These are phyloP conservation scores for Colletotrichum shisoi DNA, from an alignment of 2,329 filamentous ascomycete genomes.

Conservation along the genomic window DNA sequence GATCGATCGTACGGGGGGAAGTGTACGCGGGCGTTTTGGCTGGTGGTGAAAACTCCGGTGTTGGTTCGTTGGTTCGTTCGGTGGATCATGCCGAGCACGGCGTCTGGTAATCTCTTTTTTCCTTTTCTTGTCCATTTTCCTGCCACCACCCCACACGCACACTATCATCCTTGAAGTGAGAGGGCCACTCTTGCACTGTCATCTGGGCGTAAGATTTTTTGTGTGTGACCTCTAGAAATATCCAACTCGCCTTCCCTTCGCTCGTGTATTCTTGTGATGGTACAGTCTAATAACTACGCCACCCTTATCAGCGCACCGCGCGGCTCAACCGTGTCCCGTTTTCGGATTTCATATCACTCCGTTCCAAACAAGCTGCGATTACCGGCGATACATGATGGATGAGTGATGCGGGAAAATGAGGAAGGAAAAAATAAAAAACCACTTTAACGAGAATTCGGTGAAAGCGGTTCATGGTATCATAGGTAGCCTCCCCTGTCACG, in stretches of 20 bases:
- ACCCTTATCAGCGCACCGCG: background rate
- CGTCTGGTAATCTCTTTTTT: background rate
- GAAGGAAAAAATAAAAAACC: background rate
- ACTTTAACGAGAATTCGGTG: background rate
- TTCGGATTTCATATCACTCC: background rate
- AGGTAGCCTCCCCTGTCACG: conserved; percentile 11
- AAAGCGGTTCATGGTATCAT: conserved; percentile 38
- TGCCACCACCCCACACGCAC: background rate
- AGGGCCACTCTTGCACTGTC: background rate
- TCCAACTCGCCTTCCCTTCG: background rate
- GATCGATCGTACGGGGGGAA: background rate
- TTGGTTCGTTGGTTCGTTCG: background rate
- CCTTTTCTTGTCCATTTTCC: background rate
- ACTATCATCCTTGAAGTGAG: background rate
- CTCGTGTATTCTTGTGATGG: background rate
- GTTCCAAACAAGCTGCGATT: background rate
- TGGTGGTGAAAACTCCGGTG: background rate
- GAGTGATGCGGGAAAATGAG: background rate
- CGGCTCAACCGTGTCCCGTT: background rate
- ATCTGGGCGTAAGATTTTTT: background rate
- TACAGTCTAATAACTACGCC: background rate
- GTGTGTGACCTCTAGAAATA: background rate
- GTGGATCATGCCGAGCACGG: conserved; percentile 22
- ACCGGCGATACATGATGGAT: background rate
- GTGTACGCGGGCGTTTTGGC: conserved; percentile 1